Base-by-base conservation (phyloP, 2,329 filamentous ascomycete species). In the Arthrobotrys iridis region DNA sequence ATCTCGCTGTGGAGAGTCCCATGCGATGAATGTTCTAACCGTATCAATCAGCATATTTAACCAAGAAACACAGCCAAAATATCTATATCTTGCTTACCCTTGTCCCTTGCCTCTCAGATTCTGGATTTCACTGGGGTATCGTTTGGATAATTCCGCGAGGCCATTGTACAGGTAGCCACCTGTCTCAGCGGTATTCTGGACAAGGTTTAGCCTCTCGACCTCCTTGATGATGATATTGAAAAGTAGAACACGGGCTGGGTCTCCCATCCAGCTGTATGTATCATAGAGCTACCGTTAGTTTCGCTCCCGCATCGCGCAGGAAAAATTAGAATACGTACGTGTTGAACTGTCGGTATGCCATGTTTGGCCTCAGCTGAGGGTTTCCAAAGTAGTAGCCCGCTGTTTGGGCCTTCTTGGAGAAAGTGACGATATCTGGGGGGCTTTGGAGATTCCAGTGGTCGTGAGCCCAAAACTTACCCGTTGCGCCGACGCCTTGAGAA, bases 301-400 rank as follows among this genome's bases (percentile, higher is more conserved):
- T 15, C 0, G 5, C 37, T 18, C 20, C n/a, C n/a, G n/a, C n/a
- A 5, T 18, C 13, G 20, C 2, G n/a, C n/a, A 4, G 13, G 30
- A 30, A 7, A 26, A 18, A 26, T 33, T 41, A n/a, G 35, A 20
- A 41, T n/a, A 26, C 43, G n/a, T 66, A 76, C 55, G 93, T 97
- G 86, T 97, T 97, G 87, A 97, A 97, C 84, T 97, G 93, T 77
- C 93, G 90, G 86, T 96, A 97, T 4, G 93, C 91, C 87, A 93
- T 93, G 86, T 96, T 96, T 77, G 93, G 93, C 10, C 91, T 87
- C 79, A 97, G 86, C 43, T 88, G 89, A 7, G 88, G 87, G 86
- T 95, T 90, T 76, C 90, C 90, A 81, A 89, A 97, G 86, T 95
- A 97, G 87, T 94, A 97, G 33, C 93, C 93, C 4, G 93, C 93